Conservation (phyloP, 2,329 filamentous ascomycete species). For the Fusarium nematophilum region DNA sequence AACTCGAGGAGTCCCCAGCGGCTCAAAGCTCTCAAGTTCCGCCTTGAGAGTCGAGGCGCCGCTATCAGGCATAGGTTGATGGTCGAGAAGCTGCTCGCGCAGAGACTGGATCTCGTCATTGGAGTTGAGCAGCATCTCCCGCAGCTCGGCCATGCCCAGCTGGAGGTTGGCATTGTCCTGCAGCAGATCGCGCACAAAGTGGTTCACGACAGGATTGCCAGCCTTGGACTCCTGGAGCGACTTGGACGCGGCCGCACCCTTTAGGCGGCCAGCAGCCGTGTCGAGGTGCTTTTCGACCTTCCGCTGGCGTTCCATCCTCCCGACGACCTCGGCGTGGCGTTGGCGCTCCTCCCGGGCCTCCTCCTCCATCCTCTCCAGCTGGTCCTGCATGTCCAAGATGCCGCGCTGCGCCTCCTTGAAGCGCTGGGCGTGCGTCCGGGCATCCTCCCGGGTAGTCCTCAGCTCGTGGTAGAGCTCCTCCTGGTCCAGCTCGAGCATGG, state of each 20-base stretch:
- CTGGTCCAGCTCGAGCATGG: constrained; percentile 84
- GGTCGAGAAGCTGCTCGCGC: constrained; percentile 81
- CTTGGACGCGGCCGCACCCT: constrained; percentile 80
- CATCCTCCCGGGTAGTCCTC: constrained; percentile 75
- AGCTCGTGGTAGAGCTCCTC: constrained; percentile 76
- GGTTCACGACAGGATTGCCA: constrained; percentile 81
- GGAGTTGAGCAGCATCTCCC: constrained; percentile 89
- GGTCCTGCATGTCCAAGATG: constrained; percentile 82
- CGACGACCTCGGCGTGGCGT: constrained; percentile 82
- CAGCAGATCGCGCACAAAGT: constrained; percentile 95
- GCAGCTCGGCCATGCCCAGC: constrained; percentile 88
- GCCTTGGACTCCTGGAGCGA: constrained; percentile 69
- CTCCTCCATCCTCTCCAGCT: constrained; percentile 88
- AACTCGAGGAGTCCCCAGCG: constrained; percentile 38
- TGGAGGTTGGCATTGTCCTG: constrained; percentile 96
- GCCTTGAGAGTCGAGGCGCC: constrained; percentile 71
- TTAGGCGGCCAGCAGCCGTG: constrained; percentile 81
- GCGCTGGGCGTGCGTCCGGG: constrained; percentile 80
- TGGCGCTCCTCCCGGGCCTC: constrained; percentile 85
- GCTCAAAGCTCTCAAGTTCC: constrained; percentile 71
- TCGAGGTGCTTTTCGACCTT: constrained; percentile 85
- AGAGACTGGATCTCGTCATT: constrained; percentile 94
- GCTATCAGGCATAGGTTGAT: constrained; percentile 73
- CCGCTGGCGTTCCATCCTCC: constrained; percentile 85
- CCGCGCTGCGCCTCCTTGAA: constrained; percentile 89